Evolutionary conservation across 208 protist genomes (phyloP).

Genomic region (Perkinsela sp.): DNA sequence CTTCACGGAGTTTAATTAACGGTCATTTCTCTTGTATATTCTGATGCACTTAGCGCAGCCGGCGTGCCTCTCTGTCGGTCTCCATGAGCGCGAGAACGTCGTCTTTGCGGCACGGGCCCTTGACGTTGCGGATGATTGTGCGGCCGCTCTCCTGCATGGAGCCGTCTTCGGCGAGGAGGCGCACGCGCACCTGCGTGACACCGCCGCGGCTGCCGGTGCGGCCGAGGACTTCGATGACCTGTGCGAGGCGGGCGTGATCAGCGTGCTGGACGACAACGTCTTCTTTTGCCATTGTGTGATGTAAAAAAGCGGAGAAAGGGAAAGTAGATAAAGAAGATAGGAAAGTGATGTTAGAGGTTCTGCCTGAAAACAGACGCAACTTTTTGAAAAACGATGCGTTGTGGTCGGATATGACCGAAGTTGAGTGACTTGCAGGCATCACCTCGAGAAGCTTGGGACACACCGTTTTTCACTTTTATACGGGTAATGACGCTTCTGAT

Average conservation of each 20-base stretch:
- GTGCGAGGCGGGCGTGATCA: conserved; percentile 65
- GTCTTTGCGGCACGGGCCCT: conserved; percentile 88
- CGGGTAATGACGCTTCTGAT: no score
- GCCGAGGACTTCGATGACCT: conserved; percentile 90
- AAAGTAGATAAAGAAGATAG: conserved; percentile 3
- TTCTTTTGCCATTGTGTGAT: conserved; percentile 10
- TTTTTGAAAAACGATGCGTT: no score
- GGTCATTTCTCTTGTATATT: no score
- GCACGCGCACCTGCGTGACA: conserved; percentile 88
- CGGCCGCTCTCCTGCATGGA: conserved; percentile 52
- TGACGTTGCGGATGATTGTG: conserved; percentile 96
- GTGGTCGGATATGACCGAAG: no score
- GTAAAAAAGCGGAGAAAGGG: conserved; percentile 6
- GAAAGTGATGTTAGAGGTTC: conserved; percentile 3
- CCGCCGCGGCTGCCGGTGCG: conserved; percentile 96
- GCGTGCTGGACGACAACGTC: conserved; percentile 27
- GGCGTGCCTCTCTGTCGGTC: conserved; percentile 96
- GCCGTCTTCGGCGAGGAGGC: conserved; percentile 66
- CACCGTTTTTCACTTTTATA: no score
- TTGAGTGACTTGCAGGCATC: no score
- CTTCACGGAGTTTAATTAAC: no score
- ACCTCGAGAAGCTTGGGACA: no score
- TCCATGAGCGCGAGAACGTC: conserved; percentile 97
- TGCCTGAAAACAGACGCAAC: not conserved
- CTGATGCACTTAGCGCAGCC: conserved; percentile 95